Evolutionary conservation across 257 asterid genomes (phyloP).

Genomic region (Solanum phureja): DNA sequence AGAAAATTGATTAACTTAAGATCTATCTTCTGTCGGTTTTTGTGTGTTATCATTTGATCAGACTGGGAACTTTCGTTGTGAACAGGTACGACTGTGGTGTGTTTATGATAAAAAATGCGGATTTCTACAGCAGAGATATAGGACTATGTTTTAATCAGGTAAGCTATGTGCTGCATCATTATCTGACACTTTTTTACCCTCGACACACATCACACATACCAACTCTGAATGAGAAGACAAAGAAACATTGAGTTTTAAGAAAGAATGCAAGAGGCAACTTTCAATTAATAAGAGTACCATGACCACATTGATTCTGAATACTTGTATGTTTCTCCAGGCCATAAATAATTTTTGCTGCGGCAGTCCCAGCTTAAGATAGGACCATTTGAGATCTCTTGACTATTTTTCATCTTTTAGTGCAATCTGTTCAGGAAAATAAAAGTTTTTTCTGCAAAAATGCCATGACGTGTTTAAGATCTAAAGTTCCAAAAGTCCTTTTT

Average conservation of each 20-base stretch:
- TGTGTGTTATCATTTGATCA: background rate
- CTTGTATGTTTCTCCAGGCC: background rate
- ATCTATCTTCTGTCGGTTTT: background rate
- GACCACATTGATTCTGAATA: background rate
- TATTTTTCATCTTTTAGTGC: background rate
- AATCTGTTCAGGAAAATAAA: background rate
- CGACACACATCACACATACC: background rate
- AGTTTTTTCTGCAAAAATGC: background rate
- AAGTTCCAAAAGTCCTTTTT: background rate
- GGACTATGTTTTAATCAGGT: constrained; percentile 84
- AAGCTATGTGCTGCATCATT: constrained; percentile 1
- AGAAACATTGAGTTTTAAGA: background rate
- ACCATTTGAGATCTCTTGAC: background rate
- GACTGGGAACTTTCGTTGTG: background rate
- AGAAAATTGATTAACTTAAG: background rate
- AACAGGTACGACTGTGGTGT: constrained; percentile 86
- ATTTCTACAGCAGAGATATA: constrained; percentile 77
- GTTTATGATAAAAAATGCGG: constrained; percentile 89
- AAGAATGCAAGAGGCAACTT: background rate
- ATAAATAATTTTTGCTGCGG: background rate
- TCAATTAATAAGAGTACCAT: background rate
- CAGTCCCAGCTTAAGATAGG: background rate
- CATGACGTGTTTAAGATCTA: background rate
- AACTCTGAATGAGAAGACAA: background rate
- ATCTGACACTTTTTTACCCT: background rate